phyloP scores from a whole-genome alignment of 1,139 yeast species.

The Saccharomyces hybrid region DNA sequence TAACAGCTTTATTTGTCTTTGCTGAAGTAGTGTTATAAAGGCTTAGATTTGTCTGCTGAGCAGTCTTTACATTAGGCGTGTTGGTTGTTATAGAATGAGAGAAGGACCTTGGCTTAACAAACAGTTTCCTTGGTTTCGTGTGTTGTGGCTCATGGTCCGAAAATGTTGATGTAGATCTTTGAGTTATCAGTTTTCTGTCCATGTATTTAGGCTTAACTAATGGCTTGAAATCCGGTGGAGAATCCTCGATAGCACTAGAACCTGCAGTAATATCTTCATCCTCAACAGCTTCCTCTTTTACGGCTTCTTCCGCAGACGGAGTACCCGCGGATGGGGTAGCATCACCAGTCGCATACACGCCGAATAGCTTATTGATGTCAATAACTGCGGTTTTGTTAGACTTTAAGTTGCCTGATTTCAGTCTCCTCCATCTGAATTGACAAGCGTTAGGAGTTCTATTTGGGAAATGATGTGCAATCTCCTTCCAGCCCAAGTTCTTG shows the following conservation, averaged over 20 bases:
- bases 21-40: neutral
- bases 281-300: neutral
- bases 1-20: neutral
- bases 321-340: neutral
- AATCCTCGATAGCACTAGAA: neutral
- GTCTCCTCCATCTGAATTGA: slow-evolving; percentile 71
- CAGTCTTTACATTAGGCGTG: neutral
- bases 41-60: neutral
- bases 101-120: slow-evolving; percentile 19
- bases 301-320: neutral
- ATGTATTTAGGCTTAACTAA: neutral
- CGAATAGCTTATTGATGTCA: slow-evolving; percentile 14
- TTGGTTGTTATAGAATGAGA: slow-evolving; percentile 14
- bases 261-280: neutral
- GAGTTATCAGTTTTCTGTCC: neutral
- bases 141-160: neutral
- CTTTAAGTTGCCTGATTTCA: slow-evolving; percentile 57
- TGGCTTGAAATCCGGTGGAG: neutral
- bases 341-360: neutral
- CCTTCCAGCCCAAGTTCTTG: slow-evolving; percentile 72
- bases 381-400: slow-evolving; percentile 40
- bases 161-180: neutral
- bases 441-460: slow-evolving; percentile 74
- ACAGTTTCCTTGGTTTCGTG: slow-evolving; percentile 2
- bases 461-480: slow-evolving; percentile 58